Percentiles rank a stretch among this genome's conserved stretches.
Conservation (phyloP, 495 filamentous ascomycete species). For the Lepraria neglecta region DNA sequence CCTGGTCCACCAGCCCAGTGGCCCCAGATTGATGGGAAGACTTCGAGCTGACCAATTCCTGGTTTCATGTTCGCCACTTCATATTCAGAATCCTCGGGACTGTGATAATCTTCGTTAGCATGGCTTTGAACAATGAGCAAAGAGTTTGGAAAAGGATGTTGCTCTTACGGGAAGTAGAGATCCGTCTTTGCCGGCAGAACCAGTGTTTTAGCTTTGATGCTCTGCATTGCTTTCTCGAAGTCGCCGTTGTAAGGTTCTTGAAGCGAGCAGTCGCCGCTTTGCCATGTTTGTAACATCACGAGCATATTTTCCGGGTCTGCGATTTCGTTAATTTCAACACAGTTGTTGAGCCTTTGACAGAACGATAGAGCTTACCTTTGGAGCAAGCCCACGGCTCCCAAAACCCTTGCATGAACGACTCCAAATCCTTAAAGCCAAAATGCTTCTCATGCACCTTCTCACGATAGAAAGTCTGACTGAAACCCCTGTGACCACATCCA, state of each 20-base stretch:
- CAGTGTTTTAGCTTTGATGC: slow-evolving; percentile 60
- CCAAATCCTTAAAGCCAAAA: slow-evolving; percentile 55
- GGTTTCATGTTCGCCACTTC: slow-evolving; percentile 59
- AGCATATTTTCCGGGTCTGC: slow-evolving; percentile 62
- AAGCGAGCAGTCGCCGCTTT: slow-evolving; percentile 57
- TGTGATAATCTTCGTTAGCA: slow-evolving; percentile 28
- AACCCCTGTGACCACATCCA: slow-evolving; percentile 41
- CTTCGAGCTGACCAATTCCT: slow-evolving; percentile 50
- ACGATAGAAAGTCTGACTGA: slow-evolving; percentile 66
- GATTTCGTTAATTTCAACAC: slow-evolving; percentile 18
- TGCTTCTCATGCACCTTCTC: slow-evolving; percentile 55
- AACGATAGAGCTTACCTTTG: slow-evolving; percentile 42
- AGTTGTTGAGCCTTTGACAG: neutral
- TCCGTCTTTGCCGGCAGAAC: slow-evolving; percentile 62
- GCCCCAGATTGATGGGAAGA: slow-evolving; percentile 63
- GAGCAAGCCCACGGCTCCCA: slow-evolving; percentile 67
- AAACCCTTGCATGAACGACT: slow-evolving; percentile 64
- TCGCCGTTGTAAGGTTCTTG: slow-evolving; percentile 60
- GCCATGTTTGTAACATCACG: slow-evolving; percentile 67
- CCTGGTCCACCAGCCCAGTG: slow-evolving; percentile 65
- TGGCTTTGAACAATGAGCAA: neutral
- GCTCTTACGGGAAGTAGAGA: slow-evolving; percentile 63
- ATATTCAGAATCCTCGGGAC: slow-evolving; percentile 62
- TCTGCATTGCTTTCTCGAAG: slow-evolving; percentile 57
- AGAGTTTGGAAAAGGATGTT: neutral